Evolutionary conservation across 768 basidiomycete genomes (phyloP).

Genomic region (Erythrobasidium yunnanense): DNA sequence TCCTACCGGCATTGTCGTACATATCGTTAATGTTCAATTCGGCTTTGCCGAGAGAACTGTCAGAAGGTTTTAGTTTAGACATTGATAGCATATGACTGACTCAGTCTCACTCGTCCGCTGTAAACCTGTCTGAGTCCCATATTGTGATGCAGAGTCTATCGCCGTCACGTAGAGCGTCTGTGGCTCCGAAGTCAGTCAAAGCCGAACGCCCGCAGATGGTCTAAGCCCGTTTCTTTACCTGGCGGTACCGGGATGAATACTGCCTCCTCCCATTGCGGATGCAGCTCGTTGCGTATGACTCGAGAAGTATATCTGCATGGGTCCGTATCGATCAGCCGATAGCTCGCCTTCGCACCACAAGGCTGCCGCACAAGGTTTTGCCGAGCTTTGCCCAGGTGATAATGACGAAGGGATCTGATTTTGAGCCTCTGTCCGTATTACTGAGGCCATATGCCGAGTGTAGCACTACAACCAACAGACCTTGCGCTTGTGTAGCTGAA

Average conservation of each 20-base stretch:
- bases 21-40: not conserved
- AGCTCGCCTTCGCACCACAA: not conserved
- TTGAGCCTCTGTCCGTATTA: not conserved
- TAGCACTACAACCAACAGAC: slow-evolving; percentile 24
- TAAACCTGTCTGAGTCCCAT: slow-evolving; percentile 25
- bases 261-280: slow-evolving; percentile 31
- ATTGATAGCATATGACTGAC: not conserved
- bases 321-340: not conserved
- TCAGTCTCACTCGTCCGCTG: slow-evolving; percentile 11
- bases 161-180: slow-evolving; percentile 26
- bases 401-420: slow-evolving; percentile 27
- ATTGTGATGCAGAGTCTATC: slow-evolving; percentile 6
- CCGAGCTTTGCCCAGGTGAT: slow-evolving; percentile 23
- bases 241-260: slow-evolving; percentile 18
- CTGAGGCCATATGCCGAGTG: slow-evolving; percentile 16
- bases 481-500: slow-evolving; percentile 14
- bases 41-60: slow-evolving; percentile 5
- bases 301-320: slow-evolving; percentile 12
- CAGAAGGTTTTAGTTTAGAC: not conserved
- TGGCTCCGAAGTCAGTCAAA: too few species aligned
- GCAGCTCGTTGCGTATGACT: slow-evolving; percentile 21
- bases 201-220: too few species aligned
- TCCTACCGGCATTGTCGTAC: not conserved
- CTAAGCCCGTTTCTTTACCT: not conserved
- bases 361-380: slow-evolving; percentile 5